Conservation (phyloP, 1,284 basidiomycete species). For the Ganoderma resinaceum region DNA sequence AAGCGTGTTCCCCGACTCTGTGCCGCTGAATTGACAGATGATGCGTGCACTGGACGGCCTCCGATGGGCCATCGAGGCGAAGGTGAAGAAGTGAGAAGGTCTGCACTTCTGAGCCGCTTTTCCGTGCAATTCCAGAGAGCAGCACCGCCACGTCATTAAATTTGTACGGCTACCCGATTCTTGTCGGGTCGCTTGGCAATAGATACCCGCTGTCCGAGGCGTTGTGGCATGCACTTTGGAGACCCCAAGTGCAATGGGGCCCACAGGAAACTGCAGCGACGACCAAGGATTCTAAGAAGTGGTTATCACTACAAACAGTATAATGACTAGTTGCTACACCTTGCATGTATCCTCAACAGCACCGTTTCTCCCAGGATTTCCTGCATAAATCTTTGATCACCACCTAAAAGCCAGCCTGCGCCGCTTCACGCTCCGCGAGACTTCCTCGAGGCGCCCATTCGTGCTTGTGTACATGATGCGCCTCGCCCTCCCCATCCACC, state of each 20-base stretch:
- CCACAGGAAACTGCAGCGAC: no score
- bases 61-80: slow-evolving; percentile 3
- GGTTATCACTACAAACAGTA: slow-evolving; percentile 8
- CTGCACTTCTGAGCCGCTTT: background rate
- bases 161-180: background rate
- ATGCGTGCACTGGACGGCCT: slow-evolving; percentile 2
- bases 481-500: slow-evolving; percentile 42
- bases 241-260: no score
- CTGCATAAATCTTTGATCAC: background rate
- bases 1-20: slow-evolving; percentile 5
- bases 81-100: slow-evolving; percentile 20
- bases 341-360: background rate
- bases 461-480: slow-evolving; percentile 42
- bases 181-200: background rate
- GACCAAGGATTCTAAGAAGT: background rate
- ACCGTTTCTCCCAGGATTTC: background rate
- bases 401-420: slow-evolving; percentile 65
- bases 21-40: slow-evolving; percentile 15
- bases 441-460: slow-evolving; percentile 80
- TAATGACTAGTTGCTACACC: slow-evolving; percentile 13
- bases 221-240: background rate
- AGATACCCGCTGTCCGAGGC: background rate
- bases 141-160: slow-evolving; percentile 21
- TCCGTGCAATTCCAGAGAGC: slow-evolving; percentile 5
- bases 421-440: slow-evolving; percentile 72